Evolutionary conservation across 2,329 filamentous ascomycete species (phyloP).

Genomic region (Raffaelea albimanens): DNA sequence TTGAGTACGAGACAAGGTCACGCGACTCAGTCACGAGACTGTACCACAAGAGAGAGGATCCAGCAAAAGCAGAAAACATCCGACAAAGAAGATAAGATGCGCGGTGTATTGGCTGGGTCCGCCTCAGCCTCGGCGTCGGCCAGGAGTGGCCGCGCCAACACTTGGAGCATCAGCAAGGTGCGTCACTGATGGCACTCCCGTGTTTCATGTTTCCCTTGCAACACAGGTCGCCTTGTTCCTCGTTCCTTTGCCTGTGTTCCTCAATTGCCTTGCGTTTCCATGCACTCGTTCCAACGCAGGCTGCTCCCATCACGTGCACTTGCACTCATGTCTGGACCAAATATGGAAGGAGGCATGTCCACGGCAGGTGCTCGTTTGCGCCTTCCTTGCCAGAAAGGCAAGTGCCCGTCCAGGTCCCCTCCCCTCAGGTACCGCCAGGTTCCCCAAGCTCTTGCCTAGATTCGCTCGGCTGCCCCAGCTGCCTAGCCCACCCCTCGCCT

Average conservation of each 20-base stretch:
- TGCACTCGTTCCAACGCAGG: no score
- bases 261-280: neutral
- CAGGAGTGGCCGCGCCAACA: constrained; percentile 23
- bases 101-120: constrained; percentile 25
- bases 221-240: neutral
- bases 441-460: no score
- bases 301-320: neutral
- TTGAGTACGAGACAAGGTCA: no score
- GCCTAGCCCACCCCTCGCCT: neutral
- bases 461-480: no score
- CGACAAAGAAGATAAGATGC: constrained; percentile 15
- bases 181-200: neutral
- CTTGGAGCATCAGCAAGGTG: constrained; percentile 28
- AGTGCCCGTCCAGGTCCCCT: no score
- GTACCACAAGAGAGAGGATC: no score
- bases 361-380: no score
- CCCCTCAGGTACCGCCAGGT: no score
- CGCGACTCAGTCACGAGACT: no score
- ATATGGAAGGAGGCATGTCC: neutral
- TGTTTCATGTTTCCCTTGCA: neutral
- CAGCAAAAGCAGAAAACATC: no score
- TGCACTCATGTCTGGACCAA: neutral
- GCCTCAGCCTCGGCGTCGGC: constrained; percentile 18
- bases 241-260: neutral
- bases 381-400: no score